These are phyloP conservation scores for Colletotrichum liriopes DNA, from an alignment of 2,329 filamentous ascomycete genomes.

Conservation along the genomic window DNA sequence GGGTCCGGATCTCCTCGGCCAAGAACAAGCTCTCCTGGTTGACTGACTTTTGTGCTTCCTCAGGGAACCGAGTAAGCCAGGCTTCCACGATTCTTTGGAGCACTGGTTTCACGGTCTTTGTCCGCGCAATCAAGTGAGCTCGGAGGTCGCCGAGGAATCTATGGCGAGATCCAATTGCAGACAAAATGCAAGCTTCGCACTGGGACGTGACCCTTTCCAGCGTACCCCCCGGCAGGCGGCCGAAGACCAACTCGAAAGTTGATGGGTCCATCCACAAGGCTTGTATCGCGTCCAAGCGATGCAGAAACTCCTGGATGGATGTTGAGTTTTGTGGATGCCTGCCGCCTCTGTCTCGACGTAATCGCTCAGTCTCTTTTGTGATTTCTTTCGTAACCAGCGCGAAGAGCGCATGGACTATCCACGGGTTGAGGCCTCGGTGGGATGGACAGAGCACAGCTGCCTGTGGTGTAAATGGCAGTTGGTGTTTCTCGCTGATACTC, in stretches of 20 bases:
- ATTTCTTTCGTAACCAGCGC: constrained; percentile 59
- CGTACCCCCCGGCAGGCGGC: constrained; percentile 46
- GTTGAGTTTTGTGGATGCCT: not conserved
- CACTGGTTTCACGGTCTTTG: constrained; percentile 51
- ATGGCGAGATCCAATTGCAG: constrained; percentile 61
- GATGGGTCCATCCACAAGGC: constrained; percentile 57
- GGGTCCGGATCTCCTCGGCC: constrained; percentile 22
- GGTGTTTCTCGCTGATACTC: constrained; percentile 50
- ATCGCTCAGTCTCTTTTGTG: constrained; percentile 51
- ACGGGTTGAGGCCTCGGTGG: constrained; percentile 60
- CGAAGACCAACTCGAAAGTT: constrained; percentile 55
- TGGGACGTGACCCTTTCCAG: constrained; percentile 50
- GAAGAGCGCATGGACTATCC: constrained; percentile 62
- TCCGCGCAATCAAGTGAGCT: constrained; percentile 59
- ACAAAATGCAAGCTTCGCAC: constrained; percentile 70
- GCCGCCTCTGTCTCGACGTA: constrained; percentile 47
- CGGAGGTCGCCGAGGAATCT: constrained; percentile 62
- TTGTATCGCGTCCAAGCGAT: constrained; percentile 52
- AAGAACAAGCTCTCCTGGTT: constrained; percentile 30
- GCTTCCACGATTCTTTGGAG: constrained; percentile 59
- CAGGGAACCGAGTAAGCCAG: constrained; percentile 58
- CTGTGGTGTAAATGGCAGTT: constrained; percentile 47
- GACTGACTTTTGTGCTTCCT: constrained; percentile 15
- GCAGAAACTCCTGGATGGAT: constrained; percentile 47
- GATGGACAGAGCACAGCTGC: constrained; percentile 57